Base-by-base conservation (phyloP, 495 filamentous ascomycete species). In the Aspergillus biplanus region DNA sequence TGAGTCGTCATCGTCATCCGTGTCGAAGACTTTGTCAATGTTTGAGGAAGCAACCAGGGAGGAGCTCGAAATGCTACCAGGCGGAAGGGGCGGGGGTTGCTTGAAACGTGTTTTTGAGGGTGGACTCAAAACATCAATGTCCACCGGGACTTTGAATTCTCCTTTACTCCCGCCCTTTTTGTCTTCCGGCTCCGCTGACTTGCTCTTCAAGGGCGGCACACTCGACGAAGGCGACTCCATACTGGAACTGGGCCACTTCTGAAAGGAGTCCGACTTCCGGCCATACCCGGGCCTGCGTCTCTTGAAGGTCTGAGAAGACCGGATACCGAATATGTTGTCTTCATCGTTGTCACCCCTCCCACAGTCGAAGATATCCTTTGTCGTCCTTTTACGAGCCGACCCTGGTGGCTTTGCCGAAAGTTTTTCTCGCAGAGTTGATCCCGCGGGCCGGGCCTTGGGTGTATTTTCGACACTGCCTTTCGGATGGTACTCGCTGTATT, bases 111-210 rank as follows among this genome's bases (percentile, higher is more conserved):
- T 37, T 37, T 67, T 70, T 21, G 62, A n/a, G 21, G 46, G 46
- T 32, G 71, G 66, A 52, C 62, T 70, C 2, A 57, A 31, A 16
- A 63, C 27, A 4, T 74, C 55, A 48, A 75, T 58, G 4, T 75
- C 71, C 44, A 63, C 66, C 0, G 78, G 70, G 7, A 74, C 55
- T 44, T 70, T 73, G 60, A 77, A 77, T 2, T 56, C 66, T 7
- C 52, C 35, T 15, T 68, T 64, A 5, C 52, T 67, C 58, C 21
- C 2, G 21, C 21, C 21, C 21, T 68, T 63, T 5, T 46, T 64
- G 27, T 61, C 61, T 31, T 31, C 49, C 32, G 18, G 49, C 7
- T 56, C 65, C 58, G n/a, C 58, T 27, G 21, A 16, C 35, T 55
- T 60, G 21, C 53, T 49, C 48, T 49, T 63, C 16, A 5, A 35